Evolutionary conservation across 495 filamentous ascomycete species (phyloP).

Genomic region (Penicillium pulvis): DNA sequence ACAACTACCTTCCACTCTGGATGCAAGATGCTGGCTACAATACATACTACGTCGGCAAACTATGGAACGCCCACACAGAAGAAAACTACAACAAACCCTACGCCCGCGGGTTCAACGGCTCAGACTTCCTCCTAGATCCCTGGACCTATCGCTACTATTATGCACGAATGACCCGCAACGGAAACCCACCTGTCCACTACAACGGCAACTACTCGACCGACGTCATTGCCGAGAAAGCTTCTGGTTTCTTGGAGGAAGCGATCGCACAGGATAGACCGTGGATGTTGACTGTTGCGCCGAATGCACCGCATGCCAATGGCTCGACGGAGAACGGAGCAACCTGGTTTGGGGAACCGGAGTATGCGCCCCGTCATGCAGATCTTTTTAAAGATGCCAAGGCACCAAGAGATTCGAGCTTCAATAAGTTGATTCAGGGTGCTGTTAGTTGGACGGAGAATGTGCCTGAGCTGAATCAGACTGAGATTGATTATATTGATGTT

Average conservation of each 20-base stretch:
- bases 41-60: slow-evolving; percentile 71
- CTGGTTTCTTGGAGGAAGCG: slow-evolving; percentile 60
- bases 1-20: slow-evolving; percentile 67
- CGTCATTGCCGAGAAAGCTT: slow-evolving; percentile 60
- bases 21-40: slow-evolving; percentile 66
- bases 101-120: slow-evolving; percentile 52
- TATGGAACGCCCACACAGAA: slow-evolving; percentile 63
- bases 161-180: slow-evolving; percentile 60
- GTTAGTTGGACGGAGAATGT: slow-evolving; percentile 60
- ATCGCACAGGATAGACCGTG: slow-evolving; percentile 52
- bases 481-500: slow-evolving; percentile 63
- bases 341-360: slow-evolving; percentile 35
- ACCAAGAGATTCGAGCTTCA: slow-evolving; percentile 36
- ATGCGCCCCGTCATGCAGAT: slow-evolving; percentile 31
- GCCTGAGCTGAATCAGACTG: slow-evolving; percentile 46
- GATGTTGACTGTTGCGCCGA: slow-evolving; percentile 65
- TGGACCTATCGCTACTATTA: slow-evolving; percentile 69
- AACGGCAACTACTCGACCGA: slow-evolving; percentile 60
- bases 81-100: slow-evolving; percentile 60
- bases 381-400: slow-evolving; percentile 32
- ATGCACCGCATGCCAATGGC: slow-evolving; percentile 57
- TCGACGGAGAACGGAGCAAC: slow-evolving; percentile 15
- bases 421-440: slow-evolving; percentile 46
- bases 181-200: slow-evolving; percentile 49
- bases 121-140: slow-evolving; percentile 68